phyloP scores from a whole-genome alignment of 2,329 filamentous ascomycete species.

The Venturia carpophila region DNA sequence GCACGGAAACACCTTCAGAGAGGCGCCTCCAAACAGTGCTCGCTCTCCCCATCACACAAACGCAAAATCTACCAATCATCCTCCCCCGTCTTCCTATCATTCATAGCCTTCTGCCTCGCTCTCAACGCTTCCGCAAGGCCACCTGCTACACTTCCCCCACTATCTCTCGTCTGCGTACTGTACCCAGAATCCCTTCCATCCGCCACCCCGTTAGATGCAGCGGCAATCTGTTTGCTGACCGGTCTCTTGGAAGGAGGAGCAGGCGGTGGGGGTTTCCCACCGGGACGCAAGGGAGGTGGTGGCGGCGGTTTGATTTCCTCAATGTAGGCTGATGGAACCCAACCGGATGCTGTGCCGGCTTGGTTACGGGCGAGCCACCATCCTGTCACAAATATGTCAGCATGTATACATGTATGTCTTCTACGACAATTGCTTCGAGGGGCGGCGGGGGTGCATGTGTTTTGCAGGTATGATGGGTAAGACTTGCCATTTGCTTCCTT shows the following conservation, averaged over 20 bases:
- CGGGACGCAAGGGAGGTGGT: constrained; percentile 44
- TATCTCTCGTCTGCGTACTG: constrained; percentile 35
- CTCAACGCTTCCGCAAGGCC: constrained; percentile 44
- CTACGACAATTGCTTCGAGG: neutral
- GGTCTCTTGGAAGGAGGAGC: constrained; percentile 76
- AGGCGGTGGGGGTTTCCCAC: constrained; percentile 60
- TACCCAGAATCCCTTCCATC: constrained; percentile 56
- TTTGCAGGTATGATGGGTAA: neutral
- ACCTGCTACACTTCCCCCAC: constrained; percentile 39
- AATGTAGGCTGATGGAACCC: constrained; percentile 90
- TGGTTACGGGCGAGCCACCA: constrained; percentile 80
- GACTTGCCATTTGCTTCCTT: constrained; percentile 87
- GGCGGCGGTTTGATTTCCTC: constrained; percentile 65
- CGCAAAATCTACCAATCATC: constrained; percentile 21
- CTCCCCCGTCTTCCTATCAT: constrained; percentile 32
- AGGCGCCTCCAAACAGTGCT: too few species aligned
- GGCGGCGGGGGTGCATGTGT: neutral
- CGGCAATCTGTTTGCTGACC: constrained; percentile 62
- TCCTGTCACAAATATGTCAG: constrained; percentile 45
- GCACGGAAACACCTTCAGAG: too few species aligned
- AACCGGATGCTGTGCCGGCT: constrained; percentile 66
- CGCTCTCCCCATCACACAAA: neutral
- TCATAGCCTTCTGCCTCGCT: constrained; percentile 43
- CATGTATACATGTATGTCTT: neutral
- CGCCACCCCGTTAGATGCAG: constrained; percentile 38